These are phyloP conservation scores for Suillus lakei DNA, from an alignment of 768 basidiomycete species.

Conservation along the genomic window DNA sequence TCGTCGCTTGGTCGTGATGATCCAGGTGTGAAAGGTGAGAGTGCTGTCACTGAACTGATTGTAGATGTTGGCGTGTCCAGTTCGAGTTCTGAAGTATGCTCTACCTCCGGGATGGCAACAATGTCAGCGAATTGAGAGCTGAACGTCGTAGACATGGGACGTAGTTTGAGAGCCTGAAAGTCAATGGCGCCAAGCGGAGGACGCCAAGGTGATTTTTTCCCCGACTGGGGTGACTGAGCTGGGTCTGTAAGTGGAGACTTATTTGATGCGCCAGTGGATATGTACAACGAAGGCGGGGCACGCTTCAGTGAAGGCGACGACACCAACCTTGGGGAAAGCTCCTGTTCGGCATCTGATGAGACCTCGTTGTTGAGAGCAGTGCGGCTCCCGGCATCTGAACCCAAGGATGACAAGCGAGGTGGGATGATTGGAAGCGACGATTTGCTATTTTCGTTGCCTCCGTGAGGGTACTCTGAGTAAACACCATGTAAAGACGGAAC, in stretches of 20 bases:
- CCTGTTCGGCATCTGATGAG: conserved; percentile 12
- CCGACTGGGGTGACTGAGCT: conserved; percentile 18
- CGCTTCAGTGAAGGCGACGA: conserved; percentile 25
- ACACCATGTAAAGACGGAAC: conserved; percentile 55
- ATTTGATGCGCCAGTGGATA: conserved; percentile 30
- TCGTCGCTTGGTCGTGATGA: conserved; percentile 40
- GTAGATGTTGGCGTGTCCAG: conserved; percentile 56
- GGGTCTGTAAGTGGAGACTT: conserved; percentile 18
- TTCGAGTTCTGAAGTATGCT: conserved; percentile 44
- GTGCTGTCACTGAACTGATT: conserved; percentile 41
- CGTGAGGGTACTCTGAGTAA: conserved; percentile 35
- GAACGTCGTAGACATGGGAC: conserved; percentile 79
- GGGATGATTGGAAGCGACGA: conserved; percentile 40
- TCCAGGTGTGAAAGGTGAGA: conserved; percentile 55
- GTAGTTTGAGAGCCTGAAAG: conserved; percentile 70
- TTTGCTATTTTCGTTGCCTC: conserved; percentile 34
- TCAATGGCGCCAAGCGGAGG: conserved; percentile 67
- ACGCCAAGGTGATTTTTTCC: conserved; percentile 50
- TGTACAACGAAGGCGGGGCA: conserved; percentile 34
- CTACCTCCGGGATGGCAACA: conserved; percentile 30
- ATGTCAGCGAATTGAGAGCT: conserved; percentile 66
- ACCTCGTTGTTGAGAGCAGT: conserved; percentile 21
- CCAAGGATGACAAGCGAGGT: conserved; percentile 42
- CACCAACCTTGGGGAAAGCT: conserved; percentile 11
- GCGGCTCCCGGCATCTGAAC: conserved; percentile 24